Evolutionary conservation across 2,329 filamentous ascomycete genomes (phyloP), one percentile per base, ranked within the genome.

Genomic region (Teratosphaeria gauchensis): DNA sequence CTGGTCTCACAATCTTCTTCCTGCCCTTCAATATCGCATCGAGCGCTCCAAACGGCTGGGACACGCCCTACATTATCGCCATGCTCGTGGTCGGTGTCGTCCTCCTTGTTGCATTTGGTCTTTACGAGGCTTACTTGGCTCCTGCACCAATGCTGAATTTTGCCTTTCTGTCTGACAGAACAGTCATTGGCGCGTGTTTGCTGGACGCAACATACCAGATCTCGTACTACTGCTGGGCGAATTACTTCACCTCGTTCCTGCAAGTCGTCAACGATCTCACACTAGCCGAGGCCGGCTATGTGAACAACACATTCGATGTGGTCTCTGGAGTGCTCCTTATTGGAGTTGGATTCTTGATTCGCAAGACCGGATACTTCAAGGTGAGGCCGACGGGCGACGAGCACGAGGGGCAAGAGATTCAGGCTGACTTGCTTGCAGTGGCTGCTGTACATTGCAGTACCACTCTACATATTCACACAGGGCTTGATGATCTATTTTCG

Each of bases 11-110:
- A 0, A 72, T 88, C 11, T 83, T 90, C 67, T 75, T 90, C n/a
- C 79, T 91, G 7, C 85, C 87, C 0, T 84, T 91, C 69, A 84
- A 77, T 16, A 76, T 90, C 19, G 66, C 65, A 56, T 66, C 57
- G 12, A 73, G 71, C 58, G 68, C 68, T 9, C 28, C 67, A 61
- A 31, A 67, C 0, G 65, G 64, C 21, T 77, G 74, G 74, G 64
- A 66, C 19, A 70, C 71, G 0, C 65, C 66, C 1, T 71, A 71
- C 61, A 75, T 78, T 60, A 74, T 77, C 59, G 69, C 70, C 60
- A 71, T 71, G 69, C 56, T 72, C 48, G 65, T 71, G 35, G 61
- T 72, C 55, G 70, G 70, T n/a, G 56, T 71, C 53, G 55, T 65
- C 48, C 60, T 67, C 46, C 64, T 71, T 58, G 60, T 65, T 33